Evolutionary conservation across 495 filamentous ascomycete species (phyloP), one percentile per base, ranked within the genome.

Genomic region (Aspergillus steynii): DNA sequence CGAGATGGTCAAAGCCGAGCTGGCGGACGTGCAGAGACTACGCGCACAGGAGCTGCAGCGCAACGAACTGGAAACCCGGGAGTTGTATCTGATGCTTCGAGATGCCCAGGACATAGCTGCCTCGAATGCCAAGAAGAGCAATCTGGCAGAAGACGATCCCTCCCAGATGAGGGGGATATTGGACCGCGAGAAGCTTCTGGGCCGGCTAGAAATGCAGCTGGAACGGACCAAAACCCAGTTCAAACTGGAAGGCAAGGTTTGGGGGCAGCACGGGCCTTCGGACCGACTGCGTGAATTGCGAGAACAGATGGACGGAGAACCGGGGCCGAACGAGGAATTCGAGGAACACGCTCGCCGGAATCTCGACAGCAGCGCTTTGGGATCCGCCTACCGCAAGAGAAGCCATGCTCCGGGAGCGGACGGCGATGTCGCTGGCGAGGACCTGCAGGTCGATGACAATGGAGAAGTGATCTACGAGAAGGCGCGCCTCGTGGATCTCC

Each of bases 201-300:
- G 90, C 65, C 86, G 93, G 29, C 83, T 99, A 48, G 94, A 96
- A 72, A 93, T 89, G 76, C 95, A 98, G 72, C 84, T 99, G 20
- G 95, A 98, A 76, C 80, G 96, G 50, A 94, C 96, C 64, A 99
- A 99, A 82, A 98, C 95, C 4, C 93, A 98, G 71, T 96, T 92
- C 76, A 96, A 97, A 80, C 86, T 99, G 20, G 95, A 98, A 72
- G 95, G 95, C 63, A 92, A 91, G 75, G 89, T 93, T 25, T 96
- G 94, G 92, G 88, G 91, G 55, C 90, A 93, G 67, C 77, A 88
- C 68, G 90, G 89, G 29, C 94, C 95, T 31, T 96, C 92, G 61
- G 94, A 99, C 75, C 86, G 92, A 70, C 73, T 99, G 34, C 89
- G 95, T 61, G 95, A 96, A 64, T 79, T 98, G 27, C 88, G 95